A percentile compares a stretch with the other conserved stretches of the same genome.
phyloP scores from a whole-genome alignment of 2,329 filamentous ascomycete species.

The Curvularia sp. region DNA sequence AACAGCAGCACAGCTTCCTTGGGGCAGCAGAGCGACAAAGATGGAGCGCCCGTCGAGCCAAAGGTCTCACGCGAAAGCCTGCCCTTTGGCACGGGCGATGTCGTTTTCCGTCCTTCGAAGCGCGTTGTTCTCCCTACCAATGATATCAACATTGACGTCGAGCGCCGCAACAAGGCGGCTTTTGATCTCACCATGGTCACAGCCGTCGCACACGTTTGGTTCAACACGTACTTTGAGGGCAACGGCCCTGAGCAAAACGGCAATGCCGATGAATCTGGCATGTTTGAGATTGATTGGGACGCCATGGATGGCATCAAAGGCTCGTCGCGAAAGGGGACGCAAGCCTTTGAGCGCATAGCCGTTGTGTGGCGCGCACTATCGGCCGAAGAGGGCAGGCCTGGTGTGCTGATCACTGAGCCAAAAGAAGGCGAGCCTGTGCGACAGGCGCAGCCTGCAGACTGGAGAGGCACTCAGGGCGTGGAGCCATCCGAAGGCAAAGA shows the following conservation, averaged over 20 bases:
- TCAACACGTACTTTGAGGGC: conserved; percentile 93
- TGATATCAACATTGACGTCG: conserved; percentile 89
- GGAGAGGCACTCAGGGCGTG: conserved; percentile 65
- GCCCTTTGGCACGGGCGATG: conserved; percentile 68
- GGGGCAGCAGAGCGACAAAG: conserved; percentile 26
- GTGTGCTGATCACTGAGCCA: conserved; percentile 68
- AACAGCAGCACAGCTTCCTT: conserved; percentile 29
- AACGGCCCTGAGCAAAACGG: conserved; percentile 73
- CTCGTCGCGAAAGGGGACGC: conserved; percentile 78
- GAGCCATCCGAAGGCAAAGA: conserved; percentile 63
- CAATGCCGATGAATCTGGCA: conserved; percentile 70
- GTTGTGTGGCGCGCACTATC: conserved; percentile 76
- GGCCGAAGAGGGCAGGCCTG: conserved; percentile 38
- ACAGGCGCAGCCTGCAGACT: conserved; percentile 74
- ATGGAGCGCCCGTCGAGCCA: conserved; percentile 25
- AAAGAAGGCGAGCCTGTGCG: conserved; percentile 70
- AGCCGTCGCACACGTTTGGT: conserved; percentile 93
- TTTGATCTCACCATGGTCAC: conserved; percentile 88
- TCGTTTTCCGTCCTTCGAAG: conserved; percentile 76
- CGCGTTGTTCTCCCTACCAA: conserved; percentile 77
- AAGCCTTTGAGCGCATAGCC: conserved; percentile 80
- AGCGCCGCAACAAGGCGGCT: conserved; percentile 80
- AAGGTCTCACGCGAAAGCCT: conserved; percentile 38
- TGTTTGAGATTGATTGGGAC: conserved; percentile 76
- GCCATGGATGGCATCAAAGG: conserved; percentile 95